phyloP scores from a whole-genome alignment of 73 alveolate species.

The Halteria grandinella region DNA sequence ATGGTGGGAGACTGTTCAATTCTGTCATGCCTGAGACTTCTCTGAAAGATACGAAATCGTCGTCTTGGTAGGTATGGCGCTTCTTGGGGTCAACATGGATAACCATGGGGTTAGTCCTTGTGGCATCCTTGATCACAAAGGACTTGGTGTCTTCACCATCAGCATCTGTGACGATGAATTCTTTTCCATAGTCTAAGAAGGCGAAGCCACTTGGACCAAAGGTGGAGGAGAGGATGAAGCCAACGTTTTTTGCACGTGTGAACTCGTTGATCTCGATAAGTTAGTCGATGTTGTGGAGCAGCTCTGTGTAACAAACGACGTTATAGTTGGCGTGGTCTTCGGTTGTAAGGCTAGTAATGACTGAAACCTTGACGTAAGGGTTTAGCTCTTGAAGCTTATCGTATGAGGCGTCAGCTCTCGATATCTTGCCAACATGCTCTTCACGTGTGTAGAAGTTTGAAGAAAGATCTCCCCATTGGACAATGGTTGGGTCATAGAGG shows the following conservation, averaged over 20 bases:
- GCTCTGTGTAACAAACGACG: conserved; percentile 88
- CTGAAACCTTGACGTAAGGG: conserved; percentile 92
- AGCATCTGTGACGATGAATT: conserved; percentile 80
- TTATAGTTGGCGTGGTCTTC: conserved; percentile 67
- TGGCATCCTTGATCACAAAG: conserved; percentile 83
- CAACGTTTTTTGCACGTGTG: conserved; percentile 81
- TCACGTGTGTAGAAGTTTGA: conserved; percentile 94
- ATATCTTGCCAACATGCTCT: conserved; percentile 86
- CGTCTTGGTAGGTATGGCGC: conserved; percentile 93
- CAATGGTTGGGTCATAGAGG: conserved; percentile 81
- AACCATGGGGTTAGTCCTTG: conserved; percentile 81
- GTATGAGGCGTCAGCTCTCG: conserved; percentile 92
- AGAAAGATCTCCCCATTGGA: conserved; percentile 88
- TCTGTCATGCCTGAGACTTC: conserved; percentile 99
- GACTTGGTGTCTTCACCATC: conserved; percentile 98
- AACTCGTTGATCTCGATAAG: conserved; percentile 78
- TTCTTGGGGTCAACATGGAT: conserved; percentile 92
- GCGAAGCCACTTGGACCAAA: conserved; percentile 92
- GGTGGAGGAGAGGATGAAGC: conserved; percentile 81
- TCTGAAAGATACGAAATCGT: conserved; percentile 92
- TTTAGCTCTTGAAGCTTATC: conserved; percentile 92
- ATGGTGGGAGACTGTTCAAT: conserved; percentile 93
- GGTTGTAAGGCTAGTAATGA: conserved; percentile 56
- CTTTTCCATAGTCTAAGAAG: conserved; percentile 96
- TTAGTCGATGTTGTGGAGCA: conserved; percentile 72